These are phyloP conservation scores for Herpetospermum pedunculosum DNA, from an alignment of 306 rosid genomes.

Conservation along the genomic window DNA sequence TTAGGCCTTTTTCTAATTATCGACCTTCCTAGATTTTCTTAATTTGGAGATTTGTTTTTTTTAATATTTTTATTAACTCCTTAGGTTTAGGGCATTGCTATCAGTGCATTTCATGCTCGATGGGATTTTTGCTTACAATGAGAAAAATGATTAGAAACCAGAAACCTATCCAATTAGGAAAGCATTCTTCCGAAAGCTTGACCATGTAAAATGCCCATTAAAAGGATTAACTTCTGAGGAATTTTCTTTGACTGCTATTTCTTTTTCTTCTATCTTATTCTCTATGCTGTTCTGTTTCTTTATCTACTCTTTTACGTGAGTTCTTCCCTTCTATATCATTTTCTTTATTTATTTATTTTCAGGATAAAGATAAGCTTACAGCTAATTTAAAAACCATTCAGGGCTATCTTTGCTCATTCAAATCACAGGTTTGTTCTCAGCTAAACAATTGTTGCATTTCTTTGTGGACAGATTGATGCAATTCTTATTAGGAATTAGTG, in stretches of 20 bases:
- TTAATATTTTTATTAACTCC: neutral
- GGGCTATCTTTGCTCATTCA: slow-evolving; percentile 85
- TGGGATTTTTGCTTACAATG: neutral
- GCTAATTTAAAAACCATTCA: slow-evolving; percentile 84
- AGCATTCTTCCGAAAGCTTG: neutral
- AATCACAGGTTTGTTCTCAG: slow-evolving; percentile 54
- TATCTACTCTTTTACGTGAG: neutral
- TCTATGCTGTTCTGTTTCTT: neutral
- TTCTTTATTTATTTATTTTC: slow-evolving; percentile 17
- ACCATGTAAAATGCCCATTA: neutral
- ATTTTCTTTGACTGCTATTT: neutral
- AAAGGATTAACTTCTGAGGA: neutral
- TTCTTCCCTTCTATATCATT: neutral
- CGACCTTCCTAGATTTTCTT: neutral
- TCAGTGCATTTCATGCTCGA: neutral
- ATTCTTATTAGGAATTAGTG: slow-evolving; percentile 5
- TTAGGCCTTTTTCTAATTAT: neutral
- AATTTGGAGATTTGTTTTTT: neutral
- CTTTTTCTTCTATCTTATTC: slow-evolving; percentile 1
- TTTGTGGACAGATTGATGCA: neutral
- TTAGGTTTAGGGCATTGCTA: neutral
- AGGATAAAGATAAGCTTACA: slow-evolving; percentile 71
- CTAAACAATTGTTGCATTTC: neutral
- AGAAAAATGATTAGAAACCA: neutral
- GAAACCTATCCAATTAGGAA: neutral